A percentile compares a stretch with the other conserved stretches of the same genome.
Evolutionary conservation across 2,329 filamentous ascomycete species (phyloP).

Genomic region (Exutisphaerella laricina): DNA sequence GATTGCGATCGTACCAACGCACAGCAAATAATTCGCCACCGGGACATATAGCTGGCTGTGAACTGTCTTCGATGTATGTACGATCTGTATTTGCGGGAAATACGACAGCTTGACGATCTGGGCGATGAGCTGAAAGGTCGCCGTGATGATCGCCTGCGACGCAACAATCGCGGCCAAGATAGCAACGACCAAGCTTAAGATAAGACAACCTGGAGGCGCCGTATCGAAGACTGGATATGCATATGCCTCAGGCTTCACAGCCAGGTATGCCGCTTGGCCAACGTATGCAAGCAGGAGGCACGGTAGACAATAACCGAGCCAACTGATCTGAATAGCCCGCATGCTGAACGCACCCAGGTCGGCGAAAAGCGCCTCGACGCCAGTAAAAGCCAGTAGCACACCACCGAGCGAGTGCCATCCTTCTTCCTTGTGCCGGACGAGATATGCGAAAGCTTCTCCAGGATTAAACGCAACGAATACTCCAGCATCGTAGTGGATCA

Average conservation of each 20-base stretch:
- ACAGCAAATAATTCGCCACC: slow-evolving; percentile 68
- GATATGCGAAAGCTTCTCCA: slow-evolving; percentile 56
- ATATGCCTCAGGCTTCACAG: slow-evolving; percentile 53
- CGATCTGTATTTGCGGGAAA: slow-evolving; percentile 68
- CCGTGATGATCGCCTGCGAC: slow-evolving; percentile 71
- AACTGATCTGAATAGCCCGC: slow-evolving; percentile 65
- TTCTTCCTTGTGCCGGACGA: slow-evolving; percentile 53
- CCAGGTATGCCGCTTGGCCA: slow-evolving; percentile 70
- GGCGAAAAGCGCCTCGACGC: slow-evolving; percentile 72
- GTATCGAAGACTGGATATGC: slow-evolving; percentile 70
- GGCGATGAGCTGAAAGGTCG: slow-evolving; percentile 58
- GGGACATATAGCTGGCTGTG: slow-evolving; percentile 74
- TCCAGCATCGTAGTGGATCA: slow-evolving; percentile 42
- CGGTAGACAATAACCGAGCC: slow-evolving; percentile 62
- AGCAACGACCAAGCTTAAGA: slow-evolving; percentile 62
- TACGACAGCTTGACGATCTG: slow-evolving; percentile 70
- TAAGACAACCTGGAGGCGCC: slow-evolving; percentile 61
- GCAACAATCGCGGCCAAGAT: slow-evolving; percentile 61
- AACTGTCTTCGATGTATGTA: slow-evolving; percentile 64
- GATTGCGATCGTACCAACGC: slow-evolving; percentile 69
- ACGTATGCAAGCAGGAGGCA: slow-evolving; percentile 62
- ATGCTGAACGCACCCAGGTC: slow-evolving; percentile 65
- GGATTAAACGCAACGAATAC: slow-evolving; percentile 51
- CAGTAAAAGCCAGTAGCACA: slow-evolving; percentile 68
- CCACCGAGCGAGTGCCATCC: slow-evolving; percentile 62